Evolutionary conservation across 1,139 yeast species (phyloP), one percentile per base, ranked within the genome.

Genomic region (Blastobotrys buckinghamii): DNA sequence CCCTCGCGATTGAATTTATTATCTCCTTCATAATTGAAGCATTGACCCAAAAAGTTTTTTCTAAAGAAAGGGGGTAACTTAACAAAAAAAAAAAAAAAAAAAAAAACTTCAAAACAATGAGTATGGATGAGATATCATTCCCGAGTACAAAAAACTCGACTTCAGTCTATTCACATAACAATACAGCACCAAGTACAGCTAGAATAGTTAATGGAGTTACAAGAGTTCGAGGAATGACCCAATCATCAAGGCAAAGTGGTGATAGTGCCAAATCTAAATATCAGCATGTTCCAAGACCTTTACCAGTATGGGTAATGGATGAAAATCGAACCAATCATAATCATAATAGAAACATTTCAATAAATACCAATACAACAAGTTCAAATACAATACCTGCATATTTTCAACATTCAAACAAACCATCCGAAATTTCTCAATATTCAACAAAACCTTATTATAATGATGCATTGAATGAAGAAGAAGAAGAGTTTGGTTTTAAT

Each of bases 261-360:
- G 42, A 42, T 17, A 47, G 44, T 26, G 41, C 47, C 15, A 42
- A 36, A 30, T 22, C 32, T 24, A 34, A 38, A 8, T 41, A 41
- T 32, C 36, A 42, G 16, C 50, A 41, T 24, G 53, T 56, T 8
- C 55, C 61, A 10, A 48, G 59, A 33, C 60, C 61, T 1, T 44
- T 51, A 19, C 61, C 61, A 9, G 58, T 54, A 24, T 58, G 60
- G 60, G 60, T 54, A 1, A 45, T 49, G 38, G 50, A 47, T 30
- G 45, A 34, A 30, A 22, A 35, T 39, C 35, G 35, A 29, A 27
- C 39, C n/a, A 29, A 26, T 13, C 39, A 36, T 19, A 19, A 24
- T 22, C 8, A 12, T 20, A 6, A 24, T 15, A 34, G 20, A 40
- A 37, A 16, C 50, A 26, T 9, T 22, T 33, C 29, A 33, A 15